A percentile compares a stretch with the other conserved stretches of the same genome.
Evolutionary conservation across 139 green algal genomes (phyloP).

Genomic region (Haematococcus lacustris): DNA sequence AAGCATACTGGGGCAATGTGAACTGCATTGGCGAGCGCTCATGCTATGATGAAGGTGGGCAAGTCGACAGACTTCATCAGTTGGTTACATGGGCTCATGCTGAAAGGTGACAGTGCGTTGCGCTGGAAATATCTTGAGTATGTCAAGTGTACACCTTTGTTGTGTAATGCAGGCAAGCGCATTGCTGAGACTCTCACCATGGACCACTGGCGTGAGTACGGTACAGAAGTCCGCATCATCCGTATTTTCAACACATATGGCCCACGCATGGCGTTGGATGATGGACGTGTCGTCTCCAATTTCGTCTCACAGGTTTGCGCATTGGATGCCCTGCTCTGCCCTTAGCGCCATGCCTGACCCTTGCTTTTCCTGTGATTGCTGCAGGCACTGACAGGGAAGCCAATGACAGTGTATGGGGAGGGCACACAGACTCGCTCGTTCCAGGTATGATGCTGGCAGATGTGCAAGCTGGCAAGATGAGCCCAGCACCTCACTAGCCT

Average conservation of each 20-base stretch:
- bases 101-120: no score
- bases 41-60: conserved; percentile 93
- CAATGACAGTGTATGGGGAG: conserved; percentile 92
- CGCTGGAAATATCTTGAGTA: no score
- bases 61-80: no score
- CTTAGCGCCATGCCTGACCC: no score
- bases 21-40: conserved; percentile 95
- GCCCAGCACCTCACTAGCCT: no score
- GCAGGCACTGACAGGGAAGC: conserved; percentile 73
- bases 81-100: no score
- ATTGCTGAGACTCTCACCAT: conserved; percentile 94
- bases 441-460: conserved; percentile 53
- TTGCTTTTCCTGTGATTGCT: no score
- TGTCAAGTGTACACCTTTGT: no score
- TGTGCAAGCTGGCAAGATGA: no score
- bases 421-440: conserved; percentile 94
- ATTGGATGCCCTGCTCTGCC: no score
- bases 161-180: conserved; percentile 81
- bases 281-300: conserved; percentile 97
- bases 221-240: conserved; percentile 80
- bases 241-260: conserved; percentile 99
- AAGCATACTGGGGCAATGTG: conserved; percentile 99
- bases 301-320: conserved; percentile 90
- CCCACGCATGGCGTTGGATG: conserved; percentile 95
- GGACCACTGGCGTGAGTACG: conserved; percentile 93